Evolutionary conservation across 768 basidiomycete species (phyloP).

Genomic region (Hydnum rufescens): DNA sequence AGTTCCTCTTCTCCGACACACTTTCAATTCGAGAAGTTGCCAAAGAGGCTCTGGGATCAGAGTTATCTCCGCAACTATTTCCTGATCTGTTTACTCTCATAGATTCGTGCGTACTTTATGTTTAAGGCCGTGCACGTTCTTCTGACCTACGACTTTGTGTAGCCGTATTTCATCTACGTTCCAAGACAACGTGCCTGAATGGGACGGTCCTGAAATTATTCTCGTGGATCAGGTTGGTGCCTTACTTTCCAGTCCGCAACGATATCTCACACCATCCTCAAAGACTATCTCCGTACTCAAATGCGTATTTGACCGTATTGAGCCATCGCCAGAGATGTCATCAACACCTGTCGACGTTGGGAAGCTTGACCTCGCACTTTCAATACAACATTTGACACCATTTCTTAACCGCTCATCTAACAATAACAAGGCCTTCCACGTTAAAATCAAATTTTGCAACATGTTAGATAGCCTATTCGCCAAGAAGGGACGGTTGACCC

Average conservation of each 20-base stretch:
- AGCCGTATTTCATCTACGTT: neutral
- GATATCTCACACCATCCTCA: conserved; percentile 17
- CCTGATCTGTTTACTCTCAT: conserved; percentile 46
- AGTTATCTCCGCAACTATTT: conserved; percentile 54
- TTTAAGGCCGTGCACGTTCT: neutral
- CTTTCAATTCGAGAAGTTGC: conserved; percentile 57
- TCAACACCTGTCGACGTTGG: conserved; percentile 23
- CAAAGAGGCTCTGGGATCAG: conserved; percentile 59
- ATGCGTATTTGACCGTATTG: conserved; percentile 53
- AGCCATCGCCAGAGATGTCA: conserved; percentile 16
- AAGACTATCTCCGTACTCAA: conserved; percentile 54
- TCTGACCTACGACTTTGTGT: neutral
- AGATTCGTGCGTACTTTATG: conserved; percentile 31
- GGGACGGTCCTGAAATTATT: conserved; percentile 15
- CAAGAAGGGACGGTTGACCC: conserved; percentile 35
- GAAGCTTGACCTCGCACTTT: conserved; percentile 18
- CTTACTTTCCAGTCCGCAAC: neutral
- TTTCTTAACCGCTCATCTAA: conserved; percentile 42
- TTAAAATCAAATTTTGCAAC: conserved; percentile 57
- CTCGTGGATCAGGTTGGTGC: conserved; percentile 53
- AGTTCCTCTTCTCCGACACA: conserved; percentile 41
- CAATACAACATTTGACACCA: conserved; percentile 30
- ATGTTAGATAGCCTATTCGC: conserved; percentile 50
- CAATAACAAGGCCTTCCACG: conserved; percentile 33
- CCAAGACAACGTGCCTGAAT: conserved; percentile 4